A percentile compares a stretch with the other conserved stretches of the same genome.
Evolutionary conservation across 352 stramenopile species (phyloP).

Genomic region (Globisporangium splendens): DNA sequence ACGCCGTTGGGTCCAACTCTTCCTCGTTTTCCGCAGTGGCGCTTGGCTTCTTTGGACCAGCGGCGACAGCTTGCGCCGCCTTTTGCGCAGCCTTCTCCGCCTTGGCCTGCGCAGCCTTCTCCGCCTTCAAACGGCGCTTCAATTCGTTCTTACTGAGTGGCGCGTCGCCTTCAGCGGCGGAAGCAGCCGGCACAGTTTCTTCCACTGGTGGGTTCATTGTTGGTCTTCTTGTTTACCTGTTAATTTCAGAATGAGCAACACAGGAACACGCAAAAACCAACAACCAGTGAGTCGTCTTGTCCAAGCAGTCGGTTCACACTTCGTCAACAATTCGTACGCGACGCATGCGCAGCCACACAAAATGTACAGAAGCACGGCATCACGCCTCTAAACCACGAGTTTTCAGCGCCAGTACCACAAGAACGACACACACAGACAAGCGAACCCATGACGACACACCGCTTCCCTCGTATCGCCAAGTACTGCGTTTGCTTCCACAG

Average conservation of each 20-base stretch:
- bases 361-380: too few relatives aligned
- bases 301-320: too few relatives aligned
- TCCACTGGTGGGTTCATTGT: constrained; percentile 18
- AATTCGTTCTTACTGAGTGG: constrained; percentile 97
- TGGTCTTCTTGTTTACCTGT: too few relatives aligned
- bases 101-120: constrained; percentile 93
- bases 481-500: too few relatives aligned
- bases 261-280: too few relatives aligned
- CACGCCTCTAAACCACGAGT: too few relatives aligned
- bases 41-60: constrained; percentile 62
- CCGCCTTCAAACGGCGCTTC: constrained; percentile 96
- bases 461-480: too few relatives aligned
- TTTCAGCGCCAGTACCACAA: too few relatives aligned
- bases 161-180: constrained; percentile 17
- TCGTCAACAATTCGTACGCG: too few relatives aligned
- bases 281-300: background rate
- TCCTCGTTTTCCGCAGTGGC: constrained; percentile 80
- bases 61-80: constrained; percentile 52
- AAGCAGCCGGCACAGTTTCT: constrained; percentile 8
- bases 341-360: too few relatives aligned
- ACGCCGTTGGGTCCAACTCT: constrained; percentile 96
- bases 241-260: constrained; percentile 3
- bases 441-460: too few relatives aligned
- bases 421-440: too few relatives aligned
- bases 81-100: constrained; percentile 90